These are phyloP conservation scores for Knufia petricola DNA, from an alignment of 2,329 filamentous ascomycete genomes.

Conservation along the genomic window DNA sequence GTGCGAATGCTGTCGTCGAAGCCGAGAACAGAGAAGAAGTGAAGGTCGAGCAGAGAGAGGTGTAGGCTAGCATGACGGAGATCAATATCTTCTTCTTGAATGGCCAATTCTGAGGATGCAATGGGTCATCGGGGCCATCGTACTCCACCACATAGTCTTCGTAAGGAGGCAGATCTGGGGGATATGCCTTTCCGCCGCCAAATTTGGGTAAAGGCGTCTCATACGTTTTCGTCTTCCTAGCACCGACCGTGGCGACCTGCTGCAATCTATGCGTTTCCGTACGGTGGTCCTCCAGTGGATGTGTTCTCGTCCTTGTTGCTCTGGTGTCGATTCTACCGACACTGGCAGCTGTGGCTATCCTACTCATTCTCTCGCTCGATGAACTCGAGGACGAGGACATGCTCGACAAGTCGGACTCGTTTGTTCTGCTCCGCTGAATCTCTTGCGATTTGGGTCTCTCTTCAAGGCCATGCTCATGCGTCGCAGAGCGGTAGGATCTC, in stretches of 20 bases:
- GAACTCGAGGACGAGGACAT: constrained; percentile 14
- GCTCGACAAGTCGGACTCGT: constrained; percentile 21
- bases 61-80: constrained; percentile 21
- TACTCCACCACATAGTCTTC: constrained; percentile 62
- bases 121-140: constrained; percentile 69
- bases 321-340: constrained; percentile 10
- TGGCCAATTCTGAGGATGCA: constrained; percentile 84
- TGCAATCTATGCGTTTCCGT: constrained; percentile 27
- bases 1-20: constrained; percentile 49
- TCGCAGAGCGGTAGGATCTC: constrained; percentile 8
- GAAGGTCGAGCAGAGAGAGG: constrained; percentile 41
- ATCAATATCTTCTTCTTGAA: constrained; percentile 54
- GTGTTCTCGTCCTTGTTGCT: constrained; percentile 18
- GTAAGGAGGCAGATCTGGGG: constrained; percentile 44
- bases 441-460: constrained; percentile 2
- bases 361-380: constrained; percentile 16
- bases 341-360: constrained; percentile 19
- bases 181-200: constrained; percentile 49
- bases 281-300: constrained; percentile 21
- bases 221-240: constrained; percentile 24
- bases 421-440: constrained; percentile 10
- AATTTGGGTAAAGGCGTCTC: constrained; percentile 32
- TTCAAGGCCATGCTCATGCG: constrained; percentile 10
- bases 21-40: constrained; percentile 57
- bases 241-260: constrained; percentile 35